Conservation (phyloP, 257 asterid genomes). For the Salvia splendens region DNA sequence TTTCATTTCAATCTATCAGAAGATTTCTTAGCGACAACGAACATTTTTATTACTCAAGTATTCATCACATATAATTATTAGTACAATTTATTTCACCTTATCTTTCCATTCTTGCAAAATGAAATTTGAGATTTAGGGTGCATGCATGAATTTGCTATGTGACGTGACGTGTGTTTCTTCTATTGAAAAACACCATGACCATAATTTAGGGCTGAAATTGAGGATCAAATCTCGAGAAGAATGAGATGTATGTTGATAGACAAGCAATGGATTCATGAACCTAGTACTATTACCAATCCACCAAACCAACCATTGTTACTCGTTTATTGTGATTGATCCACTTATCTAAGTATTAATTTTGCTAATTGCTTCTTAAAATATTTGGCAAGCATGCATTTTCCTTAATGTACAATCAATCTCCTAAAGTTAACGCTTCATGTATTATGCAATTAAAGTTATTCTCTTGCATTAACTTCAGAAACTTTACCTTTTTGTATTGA, state of each 20-base stretch:
- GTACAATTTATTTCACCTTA: no score
- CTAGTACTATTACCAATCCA: not conserved
- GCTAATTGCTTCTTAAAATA: not conserved
- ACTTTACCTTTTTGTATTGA: no score
- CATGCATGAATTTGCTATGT: not conserved
- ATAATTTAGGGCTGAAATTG: not conserved
- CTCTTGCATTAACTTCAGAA: no score
- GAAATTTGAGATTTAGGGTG: not conserved
- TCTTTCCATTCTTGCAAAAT: no score
- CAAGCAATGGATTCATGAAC: slow-evolving; percentile 25
- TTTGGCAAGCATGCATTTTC: slow-evolving; percentile 15
- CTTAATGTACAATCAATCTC: not conserved
- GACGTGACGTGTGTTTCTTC: no score
- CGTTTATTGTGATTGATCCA: not conserved
- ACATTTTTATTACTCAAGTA: no score
- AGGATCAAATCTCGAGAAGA: not conserved
- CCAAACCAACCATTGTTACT: not conserved
- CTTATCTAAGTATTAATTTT: not conserved
- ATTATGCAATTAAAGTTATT: no score
- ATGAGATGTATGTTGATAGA: not conserved
- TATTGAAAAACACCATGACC: not conserved
- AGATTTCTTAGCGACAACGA: no score
- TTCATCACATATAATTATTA: no score
- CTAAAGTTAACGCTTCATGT: no score
- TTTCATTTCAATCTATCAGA: no score